These are phyloP conservation scores for Cicer bijugum DNA, from an alignment of 306 rosid genomes.

Conservation along the genomic window DNA sequence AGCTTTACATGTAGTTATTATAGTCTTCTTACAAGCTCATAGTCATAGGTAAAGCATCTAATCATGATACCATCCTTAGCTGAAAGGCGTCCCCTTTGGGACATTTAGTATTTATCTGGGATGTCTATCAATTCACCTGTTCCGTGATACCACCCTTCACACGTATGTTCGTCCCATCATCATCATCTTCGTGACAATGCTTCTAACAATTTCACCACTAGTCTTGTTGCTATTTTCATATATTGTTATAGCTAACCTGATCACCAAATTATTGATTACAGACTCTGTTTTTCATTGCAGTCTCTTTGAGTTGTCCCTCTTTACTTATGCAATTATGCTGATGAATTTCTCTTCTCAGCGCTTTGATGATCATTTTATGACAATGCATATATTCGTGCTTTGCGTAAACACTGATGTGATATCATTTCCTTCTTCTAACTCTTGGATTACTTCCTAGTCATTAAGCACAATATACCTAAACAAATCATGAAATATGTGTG, in stretches of 20 bases:
- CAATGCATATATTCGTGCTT: not conserved
- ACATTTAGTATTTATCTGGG: not conserved
- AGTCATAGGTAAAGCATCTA: not conserved
- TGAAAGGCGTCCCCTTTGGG: not conserved
- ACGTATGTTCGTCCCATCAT: not conserved
- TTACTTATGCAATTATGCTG: not conserved
- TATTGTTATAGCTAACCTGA: not conserved
- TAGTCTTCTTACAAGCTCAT: too few relatives aligned
- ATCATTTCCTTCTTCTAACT: not conserved
- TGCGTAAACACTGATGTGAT: not conserved
- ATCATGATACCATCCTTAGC: slow-evolving; percentile 1
- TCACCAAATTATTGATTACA: not conserved
- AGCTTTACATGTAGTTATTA: too few relatives aligned
- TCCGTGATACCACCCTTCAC: too few relatives aligned
- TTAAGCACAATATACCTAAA: not conserved
- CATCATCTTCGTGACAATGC: not conserved
- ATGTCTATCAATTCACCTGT: too few relatives aligned
- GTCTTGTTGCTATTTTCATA: not conserved
- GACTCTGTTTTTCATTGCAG: not conserved
- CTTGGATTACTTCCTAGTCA: not conserved
- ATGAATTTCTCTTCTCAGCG: not conserved
- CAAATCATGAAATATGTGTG: not conserved
- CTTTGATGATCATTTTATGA: not conserved
- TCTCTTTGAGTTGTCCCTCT: not conserved
- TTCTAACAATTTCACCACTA: not conserved